Conservation (phyloP, 768 basidiomycete genomes). For the Tricholoma bakamatsutake region DNA sequence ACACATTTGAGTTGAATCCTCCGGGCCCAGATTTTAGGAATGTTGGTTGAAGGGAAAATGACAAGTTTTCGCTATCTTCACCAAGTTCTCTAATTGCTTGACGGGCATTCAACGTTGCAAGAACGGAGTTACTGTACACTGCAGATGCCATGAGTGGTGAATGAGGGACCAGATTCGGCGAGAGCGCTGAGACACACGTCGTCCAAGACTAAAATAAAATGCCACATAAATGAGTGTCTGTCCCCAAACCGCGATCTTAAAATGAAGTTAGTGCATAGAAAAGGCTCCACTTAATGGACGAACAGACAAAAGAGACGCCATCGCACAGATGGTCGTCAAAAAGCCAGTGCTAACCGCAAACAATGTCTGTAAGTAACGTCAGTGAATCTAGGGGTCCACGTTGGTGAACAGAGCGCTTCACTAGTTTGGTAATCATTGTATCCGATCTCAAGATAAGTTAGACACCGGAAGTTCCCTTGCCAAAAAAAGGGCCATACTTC, state of each 20-base stretch:
- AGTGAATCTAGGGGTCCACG: neutral
- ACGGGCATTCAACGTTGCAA: constrained; percentile 48
- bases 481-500: constrained; percentile 25
- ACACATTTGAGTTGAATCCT: constrained; percentile 27
- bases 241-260: constrained; percentile 25
- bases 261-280: neutral
- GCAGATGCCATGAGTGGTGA: neutral
- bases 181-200: constrained; percentile 27
- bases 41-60: constrained; percentile 38
- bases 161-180: neutral
- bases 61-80: constrained; percentile 40
- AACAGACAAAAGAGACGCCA: constrained; percentile 36
- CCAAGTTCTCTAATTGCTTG: constrained; percentile 37
- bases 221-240: constrained; percentile 50
- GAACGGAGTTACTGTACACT: constrained; percentile 53
- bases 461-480: constrained; percentile 9
- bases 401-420: constrained; percentile 1
- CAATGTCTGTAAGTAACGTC: constrained; percentile 25
- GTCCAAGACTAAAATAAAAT: constrained; percentile 52
- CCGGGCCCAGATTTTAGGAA: constrained; percentile 32
- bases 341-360: constrained; percentile 37
- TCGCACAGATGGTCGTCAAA: constrained; percentile 36
- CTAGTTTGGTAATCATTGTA: constrained; percentile 38
- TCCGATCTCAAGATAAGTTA: constrained; percentile 28
- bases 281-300: neutral